Evolutionary conservation across 306 rosid species (phyloP).

Genomic region (Casuarina equisetifolia): DNA sequence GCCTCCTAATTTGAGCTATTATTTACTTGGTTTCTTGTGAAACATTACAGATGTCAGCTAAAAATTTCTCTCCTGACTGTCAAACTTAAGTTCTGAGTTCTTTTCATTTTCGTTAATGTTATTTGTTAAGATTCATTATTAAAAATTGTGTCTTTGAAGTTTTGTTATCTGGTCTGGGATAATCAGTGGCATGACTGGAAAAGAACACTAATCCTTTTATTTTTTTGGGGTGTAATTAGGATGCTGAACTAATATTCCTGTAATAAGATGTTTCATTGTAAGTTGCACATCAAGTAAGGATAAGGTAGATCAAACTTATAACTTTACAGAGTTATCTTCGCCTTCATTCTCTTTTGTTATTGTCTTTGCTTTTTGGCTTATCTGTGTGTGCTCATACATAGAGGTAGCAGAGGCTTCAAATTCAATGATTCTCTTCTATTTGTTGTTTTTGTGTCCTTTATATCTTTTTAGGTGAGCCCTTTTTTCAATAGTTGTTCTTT

Average conservation of each 20-base stretch:
- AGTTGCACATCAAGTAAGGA: background rate
- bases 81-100: background rate
- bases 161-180: background rate
- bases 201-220: too few relatives aligned
- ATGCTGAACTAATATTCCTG: background rate
- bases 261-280: constrained; percentile 1
- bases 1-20: background rate
- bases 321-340: background rate
- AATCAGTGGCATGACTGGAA: background rate
- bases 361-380: background rate
- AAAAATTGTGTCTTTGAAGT: background rate
- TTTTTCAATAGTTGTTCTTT: constrained; percentile 19
- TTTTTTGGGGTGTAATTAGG: background rate
- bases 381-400: background rate
- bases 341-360: background rate
- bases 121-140: too few relatives aligned
- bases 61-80: background rate
- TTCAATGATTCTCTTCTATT: background rate
- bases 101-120: background rate
- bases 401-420: background rate
- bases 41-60: background rate
- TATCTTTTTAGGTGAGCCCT: background rate
- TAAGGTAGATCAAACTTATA: background rate
- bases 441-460: background rate
- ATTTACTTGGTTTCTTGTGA: background rate